phyloP scores from a whole-genome alignment of 2,329 filamentous ascomycete species.

The Xylariaceae sp. region DNA sequence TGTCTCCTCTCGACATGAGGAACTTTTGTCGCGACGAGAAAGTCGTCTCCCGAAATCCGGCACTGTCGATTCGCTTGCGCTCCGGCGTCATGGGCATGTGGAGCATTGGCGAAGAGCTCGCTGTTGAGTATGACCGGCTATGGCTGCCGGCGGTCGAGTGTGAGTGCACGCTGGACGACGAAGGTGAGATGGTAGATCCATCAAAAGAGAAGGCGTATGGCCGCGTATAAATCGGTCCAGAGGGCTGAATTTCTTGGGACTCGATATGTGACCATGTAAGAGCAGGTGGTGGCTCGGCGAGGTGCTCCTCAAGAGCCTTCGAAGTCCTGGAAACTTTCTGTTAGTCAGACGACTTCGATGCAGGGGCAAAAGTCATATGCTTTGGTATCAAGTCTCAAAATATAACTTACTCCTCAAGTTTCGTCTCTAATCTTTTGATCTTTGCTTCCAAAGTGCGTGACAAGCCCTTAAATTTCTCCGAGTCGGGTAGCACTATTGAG shows the following conservation, averaged over 20 bases:
- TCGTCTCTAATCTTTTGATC: conserved; percentile 22
- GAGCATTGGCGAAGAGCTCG: conserved; percentile 15
- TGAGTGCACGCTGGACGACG: conserved; percentile 23
- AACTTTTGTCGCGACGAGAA: conserved; percentile 24
- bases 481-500: conserved; percentile 20
- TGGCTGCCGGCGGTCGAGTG: conserved; percentile 14
- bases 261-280: conserved; percentile 25
- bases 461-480: conserved; percentile 22
- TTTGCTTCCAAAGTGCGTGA: conserved; percentile 23
- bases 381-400: neutral
- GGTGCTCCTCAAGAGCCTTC: conserved; percentile 19
- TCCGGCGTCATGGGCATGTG: conserved; percentile 17
- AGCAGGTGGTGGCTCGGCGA: conserved; percentile 12
- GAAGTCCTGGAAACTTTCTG: conserved; percentile 9
- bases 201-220: conserved; percentile 13
- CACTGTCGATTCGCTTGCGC: conserved; percentile 16
- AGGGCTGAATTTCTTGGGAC: conserved; percentile 23
- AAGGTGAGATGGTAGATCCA: conserved; percentile 17
- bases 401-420: conserved; percentile 21
- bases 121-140: conserved; percentile 19
- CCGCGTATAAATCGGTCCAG: conserved; percentile 18
- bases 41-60: conserved; percentile 23
- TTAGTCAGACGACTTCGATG: neutral
- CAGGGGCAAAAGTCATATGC: neutral
- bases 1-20: conserved; percentile 13